Base-by-base conservation (phyloP, 179 eudicot species). In the Corrigiola litoralis region DNA sequence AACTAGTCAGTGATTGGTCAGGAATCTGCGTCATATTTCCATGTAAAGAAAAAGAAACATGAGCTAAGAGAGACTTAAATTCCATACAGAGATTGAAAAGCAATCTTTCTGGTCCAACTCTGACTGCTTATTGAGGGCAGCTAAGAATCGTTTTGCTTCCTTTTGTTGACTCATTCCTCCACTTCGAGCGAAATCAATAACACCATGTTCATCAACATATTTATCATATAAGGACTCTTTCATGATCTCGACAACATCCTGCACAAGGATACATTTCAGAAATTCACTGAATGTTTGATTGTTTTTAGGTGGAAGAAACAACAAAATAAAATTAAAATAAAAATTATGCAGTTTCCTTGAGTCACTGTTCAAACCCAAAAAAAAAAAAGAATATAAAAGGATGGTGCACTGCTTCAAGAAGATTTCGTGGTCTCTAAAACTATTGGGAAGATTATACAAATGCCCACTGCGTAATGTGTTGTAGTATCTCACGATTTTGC, bases 101-200 rank as follows among this genome's bases (percentile, higher is more conserved):
- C 90, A 85, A 74, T 90, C 97, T 68, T 94, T 94, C 72, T 88
- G 95, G 78, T 77, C 89, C 85, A 82, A 72, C 70, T 95, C 97
- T 51, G 97, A 88, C 68, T 86, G 95, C 78, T 81, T 82, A 70
- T 86, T 90, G 70, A 90, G 87, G 63, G 96, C 94, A 79, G 81
- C 82, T 69, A 90, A 71, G 76, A 94, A 94, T 70, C 97, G 80
- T 60, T 95, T 90, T 64, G 97, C 92, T 84, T 95, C 97, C 81
- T 95, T 95, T 59, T 82, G 96, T 61, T 85, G 97, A 64, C 97
- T 91, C 99, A 95, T 95, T 48, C 99, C 99, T 42, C 99, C 99
- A 70, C 97, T 86, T 63, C 96, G 87, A 44, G 91, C 91, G 68
- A 84, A 94, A 79, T 94, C 99, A 61, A 94, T 79, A 57, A 82